Evolutionary conservation across 306 rosid species (phyloP), one percentile per base, ranked within the genome.

Genomic region (Pueraria montana): DNA sequence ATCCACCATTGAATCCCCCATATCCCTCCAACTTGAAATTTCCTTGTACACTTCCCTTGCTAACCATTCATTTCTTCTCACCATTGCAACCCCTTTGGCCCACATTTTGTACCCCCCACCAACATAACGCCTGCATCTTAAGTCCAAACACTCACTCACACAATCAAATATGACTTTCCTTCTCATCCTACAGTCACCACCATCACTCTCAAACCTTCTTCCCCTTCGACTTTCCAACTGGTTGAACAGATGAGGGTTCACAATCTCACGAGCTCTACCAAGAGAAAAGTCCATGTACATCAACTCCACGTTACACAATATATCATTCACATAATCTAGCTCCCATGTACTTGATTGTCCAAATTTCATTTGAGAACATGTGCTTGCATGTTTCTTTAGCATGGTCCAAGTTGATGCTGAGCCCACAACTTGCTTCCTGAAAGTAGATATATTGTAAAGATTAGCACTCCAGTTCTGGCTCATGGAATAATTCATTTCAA

Each of bases 1-100:
- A 77, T 93, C 98, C 20, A 92, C 97, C 94, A 92, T 90, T 13
- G 91, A 89, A 79, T 92, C 90, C 43, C 92, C 89, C 92, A 87
- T 46, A 45, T 85, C 91, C 12, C 67, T 88, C 90, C 91, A 92
- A 77, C 87, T 86, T 14, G 85, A 86, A 63, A 92, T 80, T 86
- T 94, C 94, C 83, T 89, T 89, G 80, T 84, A 87, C 56, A 91
- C 84, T 80, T 90, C 91, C 72, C 74, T 86, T 23, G 89, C 85
- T 85, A 93, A 80, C 82, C 67, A 79, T 34, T 88, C 93, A 76
- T 85, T 88, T 80, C 90, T 89, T 84, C 85, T 87, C 83, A 91
- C 84, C 85, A 89, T 83, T 69, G 86, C 90, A 65, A 84, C 64
- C 52, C 93, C 97, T 83, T 86, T 90, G 34, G 65, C 84, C 98